Evolutionary conservation across 257 asterid species (phyloP).

Genomic region (Lantana camara): DNA sequence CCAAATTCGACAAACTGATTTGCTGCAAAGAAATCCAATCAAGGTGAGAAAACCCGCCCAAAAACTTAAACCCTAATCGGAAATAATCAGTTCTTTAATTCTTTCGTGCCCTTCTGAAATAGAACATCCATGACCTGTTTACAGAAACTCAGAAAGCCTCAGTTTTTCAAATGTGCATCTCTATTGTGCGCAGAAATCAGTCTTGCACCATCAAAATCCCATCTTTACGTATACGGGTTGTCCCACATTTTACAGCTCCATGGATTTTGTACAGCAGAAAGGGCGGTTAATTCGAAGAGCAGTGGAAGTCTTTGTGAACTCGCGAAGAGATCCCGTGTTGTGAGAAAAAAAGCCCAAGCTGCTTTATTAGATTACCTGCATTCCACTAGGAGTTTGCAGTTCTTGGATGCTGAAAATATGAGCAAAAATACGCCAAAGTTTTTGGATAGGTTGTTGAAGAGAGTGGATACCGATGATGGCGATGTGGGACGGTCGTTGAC

Average conservation of each 20-base stretch:
- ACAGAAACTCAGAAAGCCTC: slow-evolving; percentile 36
- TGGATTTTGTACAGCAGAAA: slow-evolving; percentile 43
- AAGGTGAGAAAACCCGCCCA: slow-evolving; percentile 1
- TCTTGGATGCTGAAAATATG: slow-evolving; percentile 67
- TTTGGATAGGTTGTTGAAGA: slow-evolving; percentile 43
- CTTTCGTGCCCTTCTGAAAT: background rate
- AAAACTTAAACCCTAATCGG: background rate
- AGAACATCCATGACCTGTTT: slow-evolving; percentile 40
- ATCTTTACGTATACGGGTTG: slow-evolving; percentile 33
- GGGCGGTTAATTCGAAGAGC: slow-evolving; percentile 17
- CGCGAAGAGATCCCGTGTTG: slow-evolving; percentile 28
- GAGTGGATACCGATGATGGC: slow-evolving; percentile 31
- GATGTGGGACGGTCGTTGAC: slow-evolving; percentile 44
- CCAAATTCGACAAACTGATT: too few relatives aligned
- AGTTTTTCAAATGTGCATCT: slow-evolving; percentile 36
- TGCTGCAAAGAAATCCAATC: background rate
- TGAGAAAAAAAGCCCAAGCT: slow-evolving; percentile 53
- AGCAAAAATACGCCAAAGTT: slow-evolving; percentile 64
- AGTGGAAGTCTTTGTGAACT: slow-evolving; percentile 10
- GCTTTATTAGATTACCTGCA: slow-evolving; percentile 69
- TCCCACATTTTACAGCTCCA: slow-evolving; percentile 26
- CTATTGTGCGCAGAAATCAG: slow-evolving; percentile 7
- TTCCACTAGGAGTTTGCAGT: slow-evolving; percentile 62
- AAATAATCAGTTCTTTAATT: background rate
- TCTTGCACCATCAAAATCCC: slow-evolving; percentile 30